A percentile compares a stretch with the other conserved stretches of the same genome.
Conservation (phyloP, 352 stramenopile species). For the Pythium coloratum region DNA sequence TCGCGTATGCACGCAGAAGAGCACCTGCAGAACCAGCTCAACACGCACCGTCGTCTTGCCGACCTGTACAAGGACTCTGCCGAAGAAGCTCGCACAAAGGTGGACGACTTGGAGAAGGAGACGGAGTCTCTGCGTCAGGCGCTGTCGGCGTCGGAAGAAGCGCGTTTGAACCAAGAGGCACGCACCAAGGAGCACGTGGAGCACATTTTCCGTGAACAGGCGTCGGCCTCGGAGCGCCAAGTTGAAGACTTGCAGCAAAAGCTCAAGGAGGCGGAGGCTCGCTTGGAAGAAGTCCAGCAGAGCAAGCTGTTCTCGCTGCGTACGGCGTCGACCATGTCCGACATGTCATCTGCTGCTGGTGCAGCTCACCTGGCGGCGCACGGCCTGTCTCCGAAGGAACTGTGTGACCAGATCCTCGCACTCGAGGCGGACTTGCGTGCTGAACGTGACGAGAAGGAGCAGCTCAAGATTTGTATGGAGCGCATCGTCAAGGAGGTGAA, state of each 20-base stretch:
- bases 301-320: slow-evolving; percentile 62
- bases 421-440: slow-evolving; percentile 81
- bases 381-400: slow-evolving; percentile 81
- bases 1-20: slow-evolving; percentile 63
- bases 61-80: slow-evolving; percentile 76
- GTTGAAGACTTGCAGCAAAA: slow-evolving; percentile 61
- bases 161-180: slow-evolving; percentile 59
- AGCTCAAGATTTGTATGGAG: slow-evolving; percentile 89
- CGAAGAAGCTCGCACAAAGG: slow-evolving; percentile 47
- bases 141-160: slow-evolving; percentile 61
- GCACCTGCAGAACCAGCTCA: slow-evolving; percentile 65
- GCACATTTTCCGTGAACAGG: slow-evolving; percentile 74
- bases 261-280: slow-evolving; percentile 50
- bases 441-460: slow-evolving; percentile 83
- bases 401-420: slow-evolving; percentile 89
- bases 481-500: slow-evolving; percentile 93
- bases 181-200: slow-evolving; percentile 68
- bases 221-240: slow-evolving; percentile 47
- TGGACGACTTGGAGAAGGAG: slow-evolving; percentile 55
- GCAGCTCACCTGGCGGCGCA: slow-evolving; percentile 67
- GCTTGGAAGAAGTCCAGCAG: slow-evolving; percentile 58
- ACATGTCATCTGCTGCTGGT: slow-evolving; percentile 59
- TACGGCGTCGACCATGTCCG: slow-evolving; percentile 48
- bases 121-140: slow-evolving; percentile 60
- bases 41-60: slow-evolving; percentile 60